phyloP scores from a whole-genome alignment of 805 yeast genomes.

The Candida patagonica region DNA sequence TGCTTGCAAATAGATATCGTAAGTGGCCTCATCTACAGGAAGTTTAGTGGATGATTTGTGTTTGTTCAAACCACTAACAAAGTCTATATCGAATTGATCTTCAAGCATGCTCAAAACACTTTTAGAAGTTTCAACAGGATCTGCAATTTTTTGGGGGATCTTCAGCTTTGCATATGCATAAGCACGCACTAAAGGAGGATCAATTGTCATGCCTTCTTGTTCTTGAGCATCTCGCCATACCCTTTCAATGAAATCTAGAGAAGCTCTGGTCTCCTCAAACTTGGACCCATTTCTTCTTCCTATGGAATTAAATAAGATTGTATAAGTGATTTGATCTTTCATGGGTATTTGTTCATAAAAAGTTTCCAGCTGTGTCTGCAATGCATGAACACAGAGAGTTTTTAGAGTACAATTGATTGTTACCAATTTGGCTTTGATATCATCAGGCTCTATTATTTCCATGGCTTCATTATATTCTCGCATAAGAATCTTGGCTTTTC shows the following conservation, averaged over 20 bases:
- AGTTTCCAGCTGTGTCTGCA: background rate
- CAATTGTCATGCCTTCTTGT: too few relatives aligned
- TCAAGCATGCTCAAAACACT: background rate
- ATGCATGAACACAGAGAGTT: background rate
- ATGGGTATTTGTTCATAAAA: background rate
- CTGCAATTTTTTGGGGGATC: background rate
- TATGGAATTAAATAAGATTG: background rate
- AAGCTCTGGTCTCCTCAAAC: background rate
- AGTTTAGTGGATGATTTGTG: background rate
- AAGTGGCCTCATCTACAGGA: background rate
- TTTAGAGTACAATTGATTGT: background rate
- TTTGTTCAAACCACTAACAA: background rate
- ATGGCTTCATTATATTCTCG: background rate
- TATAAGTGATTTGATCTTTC: constrained; percentile 1
- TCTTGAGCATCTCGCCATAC: too few relatives aligned
- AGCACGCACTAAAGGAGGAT: too few relatives aligned
- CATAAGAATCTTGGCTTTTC: background rate
- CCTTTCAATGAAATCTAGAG: too few relatives aligned
- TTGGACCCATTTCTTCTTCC: background rate
- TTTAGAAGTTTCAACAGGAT: background rate
- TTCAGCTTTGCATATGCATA: background rate
- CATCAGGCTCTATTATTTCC: background rate
- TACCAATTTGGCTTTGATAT: background rate
- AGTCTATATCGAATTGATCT: background rate
- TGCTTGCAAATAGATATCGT: background rate